Evolutionary conservation across 495 filamentous ascomycete species (phyloP), one percentile per base, ranked within the genome.

Genomic region (Penicillium silybi): DNA sequence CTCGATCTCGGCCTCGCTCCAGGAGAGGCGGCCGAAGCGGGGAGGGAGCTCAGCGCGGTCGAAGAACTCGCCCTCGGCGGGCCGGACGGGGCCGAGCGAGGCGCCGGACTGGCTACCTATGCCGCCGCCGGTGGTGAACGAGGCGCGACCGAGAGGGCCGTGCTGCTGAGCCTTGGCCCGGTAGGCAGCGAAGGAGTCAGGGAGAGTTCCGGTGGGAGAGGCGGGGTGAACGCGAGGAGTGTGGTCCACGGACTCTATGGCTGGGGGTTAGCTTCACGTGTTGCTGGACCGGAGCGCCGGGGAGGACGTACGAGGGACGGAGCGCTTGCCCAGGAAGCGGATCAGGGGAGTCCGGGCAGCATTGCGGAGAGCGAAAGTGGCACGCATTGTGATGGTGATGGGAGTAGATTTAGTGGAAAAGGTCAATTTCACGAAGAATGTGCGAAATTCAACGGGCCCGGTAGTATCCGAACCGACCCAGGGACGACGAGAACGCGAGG

Each of bases 101-200:
- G 80, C 71, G 22, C 87, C 91, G 1, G 88, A 57, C 32, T 70
- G 64, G 40, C 81, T 79, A 45, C 90, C 90, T 40, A 93, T 80
- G 56, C 73, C 90, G 40, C 93, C 79, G 57, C 73, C 74, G 44
- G 76, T 77, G 37, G 65, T 64, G 60, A 75, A 72, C 32, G 70
- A 63, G 40, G 68, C 65, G 44, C 63, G 64, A 67, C 69, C 65
- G 42, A 97, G 83, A 9, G 93, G 93, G 18, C 93, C 93, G 69
- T 96, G 92, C 67, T 96, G 92, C 70, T 90, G 87, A 22, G 92
- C 95, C 71, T 90, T 89, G 66, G 85, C 82, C 62, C 93, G 86
- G 82, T 98, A 98, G 59, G 83, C 75, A 53, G 89, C 90, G 78
- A 98, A 98, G 40, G 87, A 87, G 58, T 85, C 79, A 35, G 84